Evolutionary conservation across 768 basidiomycete species (phyloP).

Genomic region (Galerina sulciceps): DNA sequence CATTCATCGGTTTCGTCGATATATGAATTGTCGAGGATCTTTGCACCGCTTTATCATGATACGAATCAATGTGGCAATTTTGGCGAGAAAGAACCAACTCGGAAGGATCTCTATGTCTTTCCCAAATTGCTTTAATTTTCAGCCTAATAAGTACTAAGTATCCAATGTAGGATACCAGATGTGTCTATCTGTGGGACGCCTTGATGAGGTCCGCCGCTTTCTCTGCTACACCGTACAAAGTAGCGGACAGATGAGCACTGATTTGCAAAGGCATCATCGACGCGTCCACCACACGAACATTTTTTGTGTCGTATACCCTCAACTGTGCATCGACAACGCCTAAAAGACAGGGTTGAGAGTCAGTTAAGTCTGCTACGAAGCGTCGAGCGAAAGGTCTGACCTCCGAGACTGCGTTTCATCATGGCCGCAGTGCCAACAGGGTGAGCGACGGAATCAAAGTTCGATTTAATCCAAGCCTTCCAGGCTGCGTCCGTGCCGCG

Average conservation of each 20-base stretch:
- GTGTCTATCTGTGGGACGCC: conserved; percentile 17
- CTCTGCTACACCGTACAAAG: conserved; percentile 58
- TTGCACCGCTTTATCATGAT: no score
- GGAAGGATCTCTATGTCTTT: no score
- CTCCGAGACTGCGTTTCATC: conserved; percentile 41
- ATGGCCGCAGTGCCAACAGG: conserved; percentile 53
- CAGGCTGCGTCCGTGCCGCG: conserved; percentile 50
- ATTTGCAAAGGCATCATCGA: conserved; percentile 52
- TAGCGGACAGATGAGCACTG: conserved; percentile 49
- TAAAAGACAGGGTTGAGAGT: conserved; percentile 21
- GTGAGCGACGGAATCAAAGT: conserved; percentile 50
- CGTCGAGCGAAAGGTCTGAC: conserved; percentile 20
- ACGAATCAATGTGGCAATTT: no score
- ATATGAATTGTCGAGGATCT: no score
- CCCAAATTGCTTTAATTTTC: no score
- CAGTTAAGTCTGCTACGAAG: not conserved
- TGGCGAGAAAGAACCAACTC: no score
- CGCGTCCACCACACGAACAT: conserved; percentile 58
- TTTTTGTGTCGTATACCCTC: conserved; percentile 49
- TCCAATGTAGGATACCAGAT: no score
- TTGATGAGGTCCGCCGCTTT: conserved; percentile 59
- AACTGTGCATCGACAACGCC: conserved; percentile 54
- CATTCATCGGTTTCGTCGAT: no score
- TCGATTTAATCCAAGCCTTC: conserved; percentile 47
- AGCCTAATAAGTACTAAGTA: no score